Evolutionary conservation across 352 stramenopile species (phyloP).

Genomic region (Phytophthora tubulina): DNA sequence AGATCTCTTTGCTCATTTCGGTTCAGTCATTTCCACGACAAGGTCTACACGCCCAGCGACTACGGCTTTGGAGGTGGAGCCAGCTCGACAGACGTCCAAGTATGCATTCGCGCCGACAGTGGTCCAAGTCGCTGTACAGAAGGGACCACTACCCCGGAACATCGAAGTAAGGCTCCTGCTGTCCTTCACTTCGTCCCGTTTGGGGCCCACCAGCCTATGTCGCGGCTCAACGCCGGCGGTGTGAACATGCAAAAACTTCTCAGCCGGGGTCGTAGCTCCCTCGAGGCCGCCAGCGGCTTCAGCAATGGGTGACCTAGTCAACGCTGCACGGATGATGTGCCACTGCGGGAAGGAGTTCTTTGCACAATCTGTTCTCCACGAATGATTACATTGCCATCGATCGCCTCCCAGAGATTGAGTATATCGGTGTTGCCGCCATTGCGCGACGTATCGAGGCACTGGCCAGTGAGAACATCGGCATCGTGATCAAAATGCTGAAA

Average conservation of each 20-base stretch:
- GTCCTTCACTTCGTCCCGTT: constrained; percentile 27
- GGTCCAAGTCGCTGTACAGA: constrained; percentile 8
- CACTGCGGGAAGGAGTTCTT: background rate
- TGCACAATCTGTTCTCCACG: background rate
- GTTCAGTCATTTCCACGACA: constrained; percentile 5
- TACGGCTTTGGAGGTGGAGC: background rate
- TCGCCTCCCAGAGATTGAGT: constrained; percentile 9
- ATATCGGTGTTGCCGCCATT: constrained; percentile 6
- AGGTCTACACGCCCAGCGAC: background rate
- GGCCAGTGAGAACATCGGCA: background rate
- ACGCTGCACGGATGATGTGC: background rate
- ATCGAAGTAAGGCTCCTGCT: constrained; percentile 24
- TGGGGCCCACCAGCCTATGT: constrained; percentile 11
- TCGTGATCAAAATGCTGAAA: constrained; percentile 20
- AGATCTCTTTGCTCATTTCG: constrained; percentile 13
- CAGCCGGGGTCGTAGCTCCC: background rate
- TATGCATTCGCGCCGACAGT: constrained; percentile 10
- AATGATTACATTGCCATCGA: constrained; percentile 12
- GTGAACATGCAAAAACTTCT: constrained; percentile 21
- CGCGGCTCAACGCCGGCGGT: constrained; percentile 8
- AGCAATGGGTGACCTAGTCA: background rate
- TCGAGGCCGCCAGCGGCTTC: background rate
- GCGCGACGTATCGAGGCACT: constrained; percentile 16
- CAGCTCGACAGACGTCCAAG: constrained; percentile 8
- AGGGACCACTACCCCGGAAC: constrained; percentile 8